Percentiles rank a stretch among this genome's conserved stretches.
Conservation (phyloP, 140 eudicot genomes). For the Flaveria floridana region DNA sequence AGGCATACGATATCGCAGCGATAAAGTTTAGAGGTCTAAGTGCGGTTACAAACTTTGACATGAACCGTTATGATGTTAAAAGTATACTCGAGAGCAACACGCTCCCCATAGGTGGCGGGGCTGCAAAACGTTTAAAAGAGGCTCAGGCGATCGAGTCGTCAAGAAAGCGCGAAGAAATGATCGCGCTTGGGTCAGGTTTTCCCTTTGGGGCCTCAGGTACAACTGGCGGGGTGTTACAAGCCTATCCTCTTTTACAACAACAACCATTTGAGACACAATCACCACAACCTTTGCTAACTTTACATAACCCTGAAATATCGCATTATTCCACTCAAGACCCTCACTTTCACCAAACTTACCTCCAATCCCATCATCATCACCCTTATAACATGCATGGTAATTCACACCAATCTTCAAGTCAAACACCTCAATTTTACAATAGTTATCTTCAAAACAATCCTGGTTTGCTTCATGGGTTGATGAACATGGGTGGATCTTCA, state of each 20-base stretch:
- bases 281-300: slow-evolving; percentile 71
- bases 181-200: slow-evolving; percentile 57
- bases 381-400: slow-evolving; percentile 41
- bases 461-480: slow-evolving; percentile 73
- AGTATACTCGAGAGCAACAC: slow-evolving; percentile 91
- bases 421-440: slow-evolving; percentile 56
- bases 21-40: slow-evolving; percentile 87
- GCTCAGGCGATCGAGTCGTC: slow-evolving; percentile 89
- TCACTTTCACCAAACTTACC: slow-evolving; percentile 57
- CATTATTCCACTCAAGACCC: slow-evolving; percentile 53
- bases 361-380: slow-evolving; percentile 66
- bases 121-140: slow-evolving; percentile 85
- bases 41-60: slow-evolving; percentile 94
- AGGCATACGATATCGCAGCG: slow-evolving; percentile 95
- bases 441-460: slow-evolving; percentile 66
- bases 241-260: slow-evolving; percentile 72
- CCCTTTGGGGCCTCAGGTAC: slow-evolving; percentile 51
- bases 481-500: slow-evolving; percentile 73
- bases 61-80: slow-evolving; percentile 91
- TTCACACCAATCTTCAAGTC: slow-evolving; percentile 38
- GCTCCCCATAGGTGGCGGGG: slow-evolving; percentile 93
- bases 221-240: slow-evolving; percentile 40
- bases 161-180: slow-evolving; percentile 81
- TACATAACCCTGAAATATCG: slow-evolving; percentile 63
- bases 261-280: slow-evolving; percentile 56